Conservation (phyloP, 495 filamentous ascomycete species). For the Opeltia flavorubescens region DNA sequence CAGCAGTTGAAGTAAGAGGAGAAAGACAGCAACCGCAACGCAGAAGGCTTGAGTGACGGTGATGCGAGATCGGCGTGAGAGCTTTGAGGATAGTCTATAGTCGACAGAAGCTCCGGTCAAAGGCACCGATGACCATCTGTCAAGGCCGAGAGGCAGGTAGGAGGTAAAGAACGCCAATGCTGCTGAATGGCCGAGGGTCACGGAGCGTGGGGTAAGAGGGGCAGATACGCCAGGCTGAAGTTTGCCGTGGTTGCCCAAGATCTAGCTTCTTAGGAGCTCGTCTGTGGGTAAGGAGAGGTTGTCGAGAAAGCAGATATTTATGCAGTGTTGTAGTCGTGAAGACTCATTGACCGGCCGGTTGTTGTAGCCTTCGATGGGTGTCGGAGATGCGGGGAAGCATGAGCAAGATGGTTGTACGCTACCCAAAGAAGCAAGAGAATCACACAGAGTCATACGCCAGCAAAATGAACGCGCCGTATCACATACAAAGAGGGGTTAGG, state of each 20-base stretch:
- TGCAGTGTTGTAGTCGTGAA: no score
- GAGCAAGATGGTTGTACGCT: no score
- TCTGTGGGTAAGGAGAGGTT: slow-evolving; percentile 2
- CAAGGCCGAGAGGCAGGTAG: slow-evolving; percentile 10
- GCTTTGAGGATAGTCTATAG: slow-evolving; percentile 6
- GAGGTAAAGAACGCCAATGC: slow-evolving; percentile 13
- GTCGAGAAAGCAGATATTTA: no score
- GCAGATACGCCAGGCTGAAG: slow-evolving; percentile 1
- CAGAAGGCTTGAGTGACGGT: slow-evolving; percentile 12
- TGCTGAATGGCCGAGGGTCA: slow-evolving; percentile 10
- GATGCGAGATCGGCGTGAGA: slow-evolving; percentile 5
- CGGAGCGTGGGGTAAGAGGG: slow-evolving; percentile 8
- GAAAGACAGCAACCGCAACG: slow-evolving; percentile 8
- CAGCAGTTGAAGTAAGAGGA: slow-evolving; percentile 12
- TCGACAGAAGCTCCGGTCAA: slow-evolving; percentile 2
- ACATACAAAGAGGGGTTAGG: no score
- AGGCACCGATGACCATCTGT: slow-evolving; percentile 9
- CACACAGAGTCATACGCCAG: no score
- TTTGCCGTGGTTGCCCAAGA: background rate
- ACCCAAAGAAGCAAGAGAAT: no score
- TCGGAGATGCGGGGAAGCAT: no score
- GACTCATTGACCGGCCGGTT: no score
- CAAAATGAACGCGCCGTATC: no score
- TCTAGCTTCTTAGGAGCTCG: background rate
- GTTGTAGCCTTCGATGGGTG: no score